Base-by-base conservation (phyloP, 148 eudicot species). In the Vaccinium vitisidaea region DNA sequence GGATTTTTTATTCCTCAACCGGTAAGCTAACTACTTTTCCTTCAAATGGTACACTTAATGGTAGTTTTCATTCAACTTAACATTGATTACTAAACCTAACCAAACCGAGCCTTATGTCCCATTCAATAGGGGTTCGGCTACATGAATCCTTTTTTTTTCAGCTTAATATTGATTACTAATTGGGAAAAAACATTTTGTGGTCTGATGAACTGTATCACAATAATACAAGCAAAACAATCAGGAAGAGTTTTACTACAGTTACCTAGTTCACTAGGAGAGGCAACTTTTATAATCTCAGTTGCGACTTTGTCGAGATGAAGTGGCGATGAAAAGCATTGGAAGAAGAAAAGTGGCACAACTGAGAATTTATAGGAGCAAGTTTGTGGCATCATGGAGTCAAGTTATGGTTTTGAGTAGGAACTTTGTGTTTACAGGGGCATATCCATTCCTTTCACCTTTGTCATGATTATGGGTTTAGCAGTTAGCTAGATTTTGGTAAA, bases 1-100 rank as follows among this genome's bases (percentile, higher is more conserved):
- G 98, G 97, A 5, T 92, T 90, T 86, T 69, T 94, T 23, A 85
- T 94, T 77, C 95, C 98, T 81, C 84, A 71, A 78, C 93, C 94
- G 75, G 98, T 95, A 89, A 93, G 95, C 74, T 74, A 48, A 53
- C 79, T 77, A 46, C 39, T 78, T 71, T 32, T 21, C 54, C 70
- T 71, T 63, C 39, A 9, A 25, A 3, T 4, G 76, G 49, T 73
- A 13, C 49, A 11, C 2, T 15, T 3, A 5, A 3, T 19, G 11
- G 55, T 52, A 18, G 23, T 18, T 59, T 5, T 10, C 8, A 16
- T 59, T 59, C 67, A 59, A 10, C 25, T 59, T 6, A 5, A 59
- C 25, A 18, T n/a, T n/a, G 10, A 11, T 58, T 16, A 43, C 46
- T 43, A 43, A 43, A 43, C 46, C 46, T 4, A 43, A 43, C 46